Evolutionary conservation across 345 rosid genomes (phyloP).

Genomic region (Erodium maritimum): DNA sequence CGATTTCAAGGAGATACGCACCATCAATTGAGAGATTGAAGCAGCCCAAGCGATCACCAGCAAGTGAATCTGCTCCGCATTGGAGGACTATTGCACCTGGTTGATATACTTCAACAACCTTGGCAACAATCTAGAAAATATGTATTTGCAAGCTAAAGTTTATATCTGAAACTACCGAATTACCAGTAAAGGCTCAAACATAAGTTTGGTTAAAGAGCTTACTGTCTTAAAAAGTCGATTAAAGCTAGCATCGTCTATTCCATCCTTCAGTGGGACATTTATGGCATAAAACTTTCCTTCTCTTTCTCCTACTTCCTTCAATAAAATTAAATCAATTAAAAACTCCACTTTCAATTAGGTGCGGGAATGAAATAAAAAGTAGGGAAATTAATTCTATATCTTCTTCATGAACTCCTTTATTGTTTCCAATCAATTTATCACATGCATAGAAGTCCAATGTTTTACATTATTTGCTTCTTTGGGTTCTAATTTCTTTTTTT

Average conservation of each 20-base stretch:
- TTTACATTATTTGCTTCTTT: no score
- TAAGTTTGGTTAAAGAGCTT: slow-evolving; percentile 21
- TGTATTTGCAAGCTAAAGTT: slow-evolving; percentile 10
- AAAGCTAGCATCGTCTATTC: slow-evolving; percentile 90
- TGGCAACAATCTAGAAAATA: slow-evolving; percentile 50
- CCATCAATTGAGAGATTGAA: slow-evolving; percentile 98
- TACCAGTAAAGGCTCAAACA: slow-evolving; percentile 6
- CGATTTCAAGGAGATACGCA: slow-evolving; percentile 47
- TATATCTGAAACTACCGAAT: slow-evolving; percentile 1
- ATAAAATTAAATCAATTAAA: slow-evolving; percentile 16
- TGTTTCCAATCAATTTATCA: no score
- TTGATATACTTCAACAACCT: slow-evolving; percentile 82
- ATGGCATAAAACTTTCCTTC: slow-evolving; percentile 95
- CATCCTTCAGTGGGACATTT: slow-evolving; percentile 94
- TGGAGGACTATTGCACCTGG: slow-evolving; percentile 96
- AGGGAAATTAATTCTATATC: no score
- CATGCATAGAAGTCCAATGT: no score
- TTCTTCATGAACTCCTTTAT: no score
- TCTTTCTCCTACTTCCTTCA: slow-evolving; percentile 92
- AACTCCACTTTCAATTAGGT: slow-evolving; percentile 8
- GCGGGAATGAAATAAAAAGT: background rate
- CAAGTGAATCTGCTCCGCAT: slow-evolving; percentile 98
- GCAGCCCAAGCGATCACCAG: slow-evolving; percentile 94
- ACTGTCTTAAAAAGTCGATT: slow-evolving; percentile 87
- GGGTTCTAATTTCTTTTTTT: no score